Percentiles rank a stretch among this genome's conserved stretches.
These are phyloP conservation scores for Leccinellum albellum DNA, from an alignment of 768 basidiomycete species.

Conservation along the genomic window DNA sequence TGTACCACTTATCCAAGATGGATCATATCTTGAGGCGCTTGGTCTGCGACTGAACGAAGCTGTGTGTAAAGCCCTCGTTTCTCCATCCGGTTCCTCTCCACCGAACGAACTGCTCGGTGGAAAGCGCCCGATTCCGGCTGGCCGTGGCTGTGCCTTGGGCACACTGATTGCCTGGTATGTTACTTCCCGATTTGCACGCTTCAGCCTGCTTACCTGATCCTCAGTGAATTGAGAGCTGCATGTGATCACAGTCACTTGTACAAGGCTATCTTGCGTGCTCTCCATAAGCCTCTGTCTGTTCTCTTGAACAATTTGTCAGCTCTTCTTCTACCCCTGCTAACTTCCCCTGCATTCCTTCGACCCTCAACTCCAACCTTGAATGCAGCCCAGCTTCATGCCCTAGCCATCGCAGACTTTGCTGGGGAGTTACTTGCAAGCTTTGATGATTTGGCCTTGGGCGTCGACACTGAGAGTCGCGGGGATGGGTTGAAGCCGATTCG, in stretches of 20 bases:
- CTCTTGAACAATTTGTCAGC: constrained; percentile 66
- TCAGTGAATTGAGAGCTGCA: constrained; percentile 66
- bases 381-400: constrained; percentile 66
- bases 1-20: constrained; percentile 62
- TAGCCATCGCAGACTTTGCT: constrained; percentile 65
- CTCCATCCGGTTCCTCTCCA: constrained; percentile 53
- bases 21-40: constrained; percentile 74
- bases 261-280: constrained; percentile 65
- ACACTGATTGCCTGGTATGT: constrained; percentile 69
- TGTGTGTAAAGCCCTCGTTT: constrained; percentile 69
- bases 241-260: constrained; percentile 61
- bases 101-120: constrained; percentile 57
- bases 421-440: constrained; percentile 72
- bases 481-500: constrained; percentile 68
- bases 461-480: constrained; percentile 55
- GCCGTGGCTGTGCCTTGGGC: constrained; percentile 66
- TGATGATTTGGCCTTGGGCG: constrained; percentile 60
- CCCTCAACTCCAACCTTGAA: constrained; percentile 53
- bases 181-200: constrained; percentile 1
- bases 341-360: constrained; percentile 57
- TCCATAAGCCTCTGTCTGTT: constrained; percentile 76
- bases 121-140: constrained; percentile 68
- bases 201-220: constrained; percentile 11
- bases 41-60: constrained; percentile 78
- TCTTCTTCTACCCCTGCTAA: constrained; percentile 61